Percentiles rank a stretch among this genome's conserved stretches.
Evolutionary conservation across 768 basidiomycete species (phyloP).

Genomic region (Coprinopsis cinerea): DNA sequence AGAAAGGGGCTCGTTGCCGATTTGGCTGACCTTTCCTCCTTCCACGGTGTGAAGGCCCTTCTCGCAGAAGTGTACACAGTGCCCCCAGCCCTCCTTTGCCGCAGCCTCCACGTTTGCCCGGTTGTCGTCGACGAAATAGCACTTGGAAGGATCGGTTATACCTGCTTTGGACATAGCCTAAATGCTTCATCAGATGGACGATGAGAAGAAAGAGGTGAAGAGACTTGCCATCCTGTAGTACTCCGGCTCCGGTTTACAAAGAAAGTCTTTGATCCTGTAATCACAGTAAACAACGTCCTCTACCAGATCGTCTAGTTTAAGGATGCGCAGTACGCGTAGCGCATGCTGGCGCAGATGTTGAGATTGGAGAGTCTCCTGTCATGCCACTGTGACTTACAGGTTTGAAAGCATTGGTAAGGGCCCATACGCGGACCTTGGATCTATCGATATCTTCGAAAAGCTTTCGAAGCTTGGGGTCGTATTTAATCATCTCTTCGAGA

Average conservation of each 20-base stretch:
- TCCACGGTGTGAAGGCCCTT: slow-evolving; percentile 56
- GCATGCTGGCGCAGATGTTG: slow-evolving; percentile 56
- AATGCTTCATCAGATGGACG: too few relatives aligned
- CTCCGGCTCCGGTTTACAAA: slow-evolving; percentile 75
- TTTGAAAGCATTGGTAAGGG: slow-evolving; percentile 78
- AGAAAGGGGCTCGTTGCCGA: slow-evolving; percentile 32
- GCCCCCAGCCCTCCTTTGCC: slow-evolving; percentile 58
- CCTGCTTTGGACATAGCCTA: slow-evolving; percentile 67
- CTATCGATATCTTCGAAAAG: slow-evolving; percentile 78
- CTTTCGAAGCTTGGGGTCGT: slow-evolving; percentile 53
- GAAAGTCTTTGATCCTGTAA: slow-evolving; percentile 59
- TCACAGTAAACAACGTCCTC: slow-evolving; percentile 78
- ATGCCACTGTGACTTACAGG: slow-evolving; percentile 36
- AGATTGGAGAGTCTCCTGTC: background rate
- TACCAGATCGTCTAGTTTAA: slow-evolving; percentile 65
- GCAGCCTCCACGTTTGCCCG: slow-evolving; percentile 65
- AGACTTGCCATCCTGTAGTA: slow-evolving; percentile 55
- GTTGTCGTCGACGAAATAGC: slow-evolving; percentile 79
- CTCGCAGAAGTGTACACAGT: slow-evolving; percentile 75
- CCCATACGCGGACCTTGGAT: slow-evolving; percentile 76
- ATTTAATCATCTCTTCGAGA: slow-evolving; percentile 71
- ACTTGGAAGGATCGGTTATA: slow-evolving; percentile 59
- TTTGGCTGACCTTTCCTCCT: slow-evolving; percentile 50
- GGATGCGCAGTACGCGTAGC: slow-evolving; percentile 67
- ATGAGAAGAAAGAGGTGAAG: slow-evolving; percentile 3